Evolutionary conservation across 2,329 filamentous ascomycete genomes (phyloP), one percentile per base, ranked within the genome.

Genomic region (Aspergillus sojae): DNA sequence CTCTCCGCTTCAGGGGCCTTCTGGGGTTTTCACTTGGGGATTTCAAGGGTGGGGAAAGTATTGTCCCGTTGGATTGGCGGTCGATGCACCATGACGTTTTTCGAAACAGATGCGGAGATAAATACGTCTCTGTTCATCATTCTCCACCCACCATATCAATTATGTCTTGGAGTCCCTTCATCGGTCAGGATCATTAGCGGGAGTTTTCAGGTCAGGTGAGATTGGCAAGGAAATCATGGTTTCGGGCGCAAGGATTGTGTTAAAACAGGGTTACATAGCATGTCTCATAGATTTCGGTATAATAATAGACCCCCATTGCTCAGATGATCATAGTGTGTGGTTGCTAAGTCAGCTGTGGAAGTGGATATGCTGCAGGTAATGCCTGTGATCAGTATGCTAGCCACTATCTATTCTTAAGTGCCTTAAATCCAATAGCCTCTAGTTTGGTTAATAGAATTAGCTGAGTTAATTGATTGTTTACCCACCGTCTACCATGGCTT

Each of bases 1-100:
- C 48, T 52, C 48, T n/a, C 48, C 28, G 28, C 48, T 52, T 52
- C n/a, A 52, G 48, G 28, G 43, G 5, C n/a, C 5, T 46, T 46
- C n/a, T 46, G 56, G 41, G 30, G 21, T 23, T 46, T 48, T 46
- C 16, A 16, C 19, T 57, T 32, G 59, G 28, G 41, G 21, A 14
- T 48, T 30, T 14, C 45, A 10, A 43, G 45, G 41, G 54, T 26
- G 45, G 21, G 45, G 45, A 23, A 23, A 26, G 45, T 9, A 48
- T 32, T 28, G 48, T 46, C 16, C 46, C 39, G n/a, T 34, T 21
- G 57, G 28, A 46, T 34, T 14, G 23, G 36, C 9, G 36, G 55
- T 28, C 30, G 50, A 28, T 68, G 67, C 63, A 61, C 57, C 61
- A 67, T 68, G 67, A 68, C 65, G 67, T 67, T 62, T 54, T 30